A percentile compares a stretch with the other conserved stretches of the same genome.
phyloP scores from a whole-genome alignment of 2,329 filamentous ascomycete genomes.

The Trichocomaceae sp. region DNA sequence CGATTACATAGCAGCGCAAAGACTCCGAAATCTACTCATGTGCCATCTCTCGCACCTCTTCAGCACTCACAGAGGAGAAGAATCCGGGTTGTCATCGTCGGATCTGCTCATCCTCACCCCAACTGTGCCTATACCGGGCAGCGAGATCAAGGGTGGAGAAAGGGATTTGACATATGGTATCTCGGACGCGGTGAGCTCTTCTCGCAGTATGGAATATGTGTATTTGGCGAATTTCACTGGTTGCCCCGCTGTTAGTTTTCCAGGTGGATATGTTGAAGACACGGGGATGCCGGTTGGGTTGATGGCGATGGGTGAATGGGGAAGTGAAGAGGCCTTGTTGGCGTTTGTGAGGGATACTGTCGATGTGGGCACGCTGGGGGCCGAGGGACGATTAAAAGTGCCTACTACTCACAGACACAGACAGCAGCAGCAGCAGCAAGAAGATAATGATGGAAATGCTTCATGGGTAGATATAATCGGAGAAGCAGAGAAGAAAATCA shows the following conservation, averaged over 20 bases:
- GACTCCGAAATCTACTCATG: conserved; percentile 71
- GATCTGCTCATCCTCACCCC: conserved; percentile 74
- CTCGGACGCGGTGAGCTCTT: conserved; percentile 63
- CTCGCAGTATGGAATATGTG: conserved; percentile 78
- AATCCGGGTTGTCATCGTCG: too few relatives aligned
- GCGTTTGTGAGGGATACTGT: conserved; percentile 44
- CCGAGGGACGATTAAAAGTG: conserved; percentile 21
- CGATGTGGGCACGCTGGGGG: conserved; percentile 2
- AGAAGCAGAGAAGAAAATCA: conserved; percentile 17
- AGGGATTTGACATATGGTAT: conserved; percentile 58
- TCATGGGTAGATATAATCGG: conserved; percentile 36
- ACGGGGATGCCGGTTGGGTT: conserved; percentile 44
- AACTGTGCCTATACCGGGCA: conserved; percentile 68
- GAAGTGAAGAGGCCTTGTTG: conserved; percentile 47
- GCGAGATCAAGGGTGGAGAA: conserved; percentile 58
- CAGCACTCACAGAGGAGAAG: conserved; percentile 57
- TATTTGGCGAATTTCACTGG: conserved; percentile 80
- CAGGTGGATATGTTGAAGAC: conserved; percentile 62
- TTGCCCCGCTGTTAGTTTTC: conserved; percentile 66
- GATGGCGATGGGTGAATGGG: conserved; percentile 52
- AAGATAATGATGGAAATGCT: conserved; percentile 6
- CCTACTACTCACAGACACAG: conserved; percentile 16
- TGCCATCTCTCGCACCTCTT: conserved; percentile 67
- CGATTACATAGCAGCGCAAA: conserved; percentile 67
- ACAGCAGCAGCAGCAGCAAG: not conserved